These are phyloP conservation scores for Cladophialophora bantiana DNA, from an alignment of 2,329 filamentous ascomycete genomes.

Conservation along the genomic window DNA sequence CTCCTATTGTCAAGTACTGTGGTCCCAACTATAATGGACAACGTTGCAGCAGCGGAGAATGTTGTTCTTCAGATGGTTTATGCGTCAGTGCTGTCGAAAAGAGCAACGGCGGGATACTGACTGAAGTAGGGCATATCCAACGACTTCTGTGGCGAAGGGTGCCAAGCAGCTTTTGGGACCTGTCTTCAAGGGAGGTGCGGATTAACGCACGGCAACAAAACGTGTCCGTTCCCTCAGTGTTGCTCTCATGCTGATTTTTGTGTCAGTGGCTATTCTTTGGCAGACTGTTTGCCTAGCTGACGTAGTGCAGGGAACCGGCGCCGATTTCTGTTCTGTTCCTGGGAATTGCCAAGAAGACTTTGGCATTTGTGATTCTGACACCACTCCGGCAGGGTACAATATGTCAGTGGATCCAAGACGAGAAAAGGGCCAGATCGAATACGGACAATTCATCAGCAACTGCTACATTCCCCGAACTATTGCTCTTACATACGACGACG, in stretches of 20 bases:
- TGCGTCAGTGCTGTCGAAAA: not conserved
- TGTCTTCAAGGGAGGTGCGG: slow-evolving; percentile 24
- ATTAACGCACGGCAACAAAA: slow-evolving; percentile 1
- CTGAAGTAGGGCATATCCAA: slow-evolving; percentile 1
- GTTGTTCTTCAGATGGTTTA: slow-evolving; percentile 16
- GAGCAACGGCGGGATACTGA: not conserved
- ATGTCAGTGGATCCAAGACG: slow-evolving; percentile 25
- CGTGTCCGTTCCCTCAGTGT: slow-evolving; percentile 26
- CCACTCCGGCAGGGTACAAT: slow-evolving; percentile 28
- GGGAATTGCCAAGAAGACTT: slow-evolving; percentile 35
- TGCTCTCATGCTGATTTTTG: slow-evolving; percentile 37
- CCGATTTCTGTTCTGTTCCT: slow-evolving; percentile 37
- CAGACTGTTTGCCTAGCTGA: slow-evolving; percentile 9
- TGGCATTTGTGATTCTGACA: slow-evolving; percentile 38
- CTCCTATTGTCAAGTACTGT: slow-evolving; percentile 18
- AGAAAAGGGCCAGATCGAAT: slow-evolving; percentile 35
- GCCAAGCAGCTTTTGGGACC: slow-evolving; percentile 4
- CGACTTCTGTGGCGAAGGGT: slow-evolving; percentile 9
- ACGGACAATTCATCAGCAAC: slow-evolving; percentile 54
- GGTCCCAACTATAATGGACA: slow-evolving; percentile 11
- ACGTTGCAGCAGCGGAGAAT: slow-evolving; percentile 18
- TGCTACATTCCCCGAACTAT: slow-evolving; percentile 63
- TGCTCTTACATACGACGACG: slow-evolving; percentile 73
- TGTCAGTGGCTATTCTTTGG: slow-evolving; percentile 26
- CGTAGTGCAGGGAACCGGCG: slow-evolving; percentile 26